These are phyloP conservation scores for Pichia cactophila DNA, from an alignment of 1,139 yeast species.

Conservation along the genomic window DNA sequence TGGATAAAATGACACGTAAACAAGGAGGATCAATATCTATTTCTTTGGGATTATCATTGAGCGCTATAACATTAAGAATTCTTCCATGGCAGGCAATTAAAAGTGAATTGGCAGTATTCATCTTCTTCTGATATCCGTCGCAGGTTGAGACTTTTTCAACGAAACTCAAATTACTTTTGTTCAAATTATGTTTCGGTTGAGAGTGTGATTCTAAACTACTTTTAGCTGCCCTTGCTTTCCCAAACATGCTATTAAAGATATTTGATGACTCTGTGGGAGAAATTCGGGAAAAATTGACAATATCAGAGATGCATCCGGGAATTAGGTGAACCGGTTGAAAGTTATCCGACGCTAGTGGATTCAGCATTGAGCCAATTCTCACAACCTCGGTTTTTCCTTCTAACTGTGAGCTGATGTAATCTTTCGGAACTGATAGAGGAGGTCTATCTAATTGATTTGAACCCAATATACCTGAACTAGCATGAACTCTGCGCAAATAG, in stretches of 20 bases:
- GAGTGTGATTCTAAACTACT: slow-evolving; percentile 4
- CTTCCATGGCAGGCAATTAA: slow-evolving; percentile 28
- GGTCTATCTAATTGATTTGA: slow-evolving; percentile 25
- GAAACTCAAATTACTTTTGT: slow-evolving; percentile 26
- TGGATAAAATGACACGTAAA: slow-evolving; percentile 21
- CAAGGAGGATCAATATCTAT: slow-evolving; percentile 28
- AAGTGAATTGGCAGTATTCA: slow-evolving; percentile 18
- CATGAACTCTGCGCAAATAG: slow-evolving; percentile 28
- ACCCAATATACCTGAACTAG: slow-evolving; percentile 27
- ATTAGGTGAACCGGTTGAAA: slow-evolving; percentile 44
- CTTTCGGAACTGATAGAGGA: slow-evolving; percentile 23
- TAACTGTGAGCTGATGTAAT: slow-evolving; percentile 32
- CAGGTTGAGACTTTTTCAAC: slow-evolving; percentile 23
- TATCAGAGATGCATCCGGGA: slow-evolving; percentile 42
- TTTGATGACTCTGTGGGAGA: not conserved
- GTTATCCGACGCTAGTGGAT: slow-evolving; percentile 47
- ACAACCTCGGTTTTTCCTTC: slow-evolving; percentile 35
- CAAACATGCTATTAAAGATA: slow-evolving; percentile 12
- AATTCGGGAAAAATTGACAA: slow-evolving; percentile 3
- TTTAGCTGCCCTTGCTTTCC: slow-evolving; percentile 4
- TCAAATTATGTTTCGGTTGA: slow-evolving; percentile 25
- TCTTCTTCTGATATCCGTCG: slow-evolving; percentile 24
- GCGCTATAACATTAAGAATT: slow-evolving; percentile 24
- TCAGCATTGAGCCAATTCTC: slow-evolving; percentile 50
- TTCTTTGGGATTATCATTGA: slow-evolving; percentile 22